A percentile compares a stretch with the other conserved stretches of the same genome.
phyloP scores from a whole-genome alignment of 2,329 filamentous ascomycete species.

The Colletotrichum magnum region DNA sequence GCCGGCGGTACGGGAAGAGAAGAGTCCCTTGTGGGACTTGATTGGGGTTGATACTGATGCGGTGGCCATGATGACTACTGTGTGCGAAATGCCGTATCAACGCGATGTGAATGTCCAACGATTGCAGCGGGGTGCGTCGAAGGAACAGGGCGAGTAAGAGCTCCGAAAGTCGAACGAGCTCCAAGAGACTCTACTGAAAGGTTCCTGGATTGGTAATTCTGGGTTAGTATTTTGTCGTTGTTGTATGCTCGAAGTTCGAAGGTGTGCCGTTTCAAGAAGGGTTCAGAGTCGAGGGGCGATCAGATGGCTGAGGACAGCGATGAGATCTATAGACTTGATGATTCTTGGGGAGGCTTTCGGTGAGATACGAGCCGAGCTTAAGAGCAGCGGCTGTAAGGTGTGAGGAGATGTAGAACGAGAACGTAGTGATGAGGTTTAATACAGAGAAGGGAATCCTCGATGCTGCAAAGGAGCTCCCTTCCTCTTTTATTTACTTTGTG shows the following conservation, averaged over 20 bases:
- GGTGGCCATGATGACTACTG: conserved; percentile 79
- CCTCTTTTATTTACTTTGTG: conserved; percentile 63
- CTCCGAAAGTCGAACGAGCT: conserved; percentile 64
- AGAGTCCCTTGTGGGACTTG: conserved; percentile 94
- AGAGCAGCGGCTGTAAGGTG: conserved; percentile 30
- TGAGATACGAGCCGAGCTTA: conserved; percentile 43
- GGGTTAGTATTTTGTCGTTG: conserved; percentile 61
- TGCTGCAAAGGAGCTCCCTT: conserved; percentile 42
- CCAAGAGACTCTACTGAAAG: conserved; percentile 73
- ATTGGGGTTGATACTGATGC: conserved; percentile 88
- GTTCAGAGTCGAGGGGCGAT: conserved; percentile 63
- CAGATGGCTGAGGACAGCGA: conserved; percentile 60
- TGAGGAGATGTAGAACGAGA: conserved; percentile 37
- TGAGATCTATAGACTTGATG: conserved; percentile 63
- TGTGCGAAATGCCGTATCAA: conserved; percentile 51
- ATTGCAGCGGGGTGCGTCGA: conserved; percentile 64
- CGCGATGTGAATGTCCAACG: conserved; percentile 56
- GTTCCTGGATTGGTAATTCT: conserved; percentile 68
- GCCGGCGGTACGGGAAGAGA: conserved; percentile 92
- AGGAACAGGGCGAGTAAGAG: conserved; percentile 51
- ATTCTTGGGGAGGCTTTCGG: conserved; percentile 50
- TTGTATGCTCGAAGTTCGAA: conserved; percentile 64
- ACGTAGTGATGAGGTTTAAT: conserved; percentile 43
- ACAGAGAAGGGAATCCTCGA: conserved; percentile 45
- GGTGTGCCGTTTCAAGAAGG: conserved; percentile 57